These are phyloP conservation scores for Neospora caninum DNA, from an alignment of 169 alveolate genomes.

Conservation along the genomic window DNA sequence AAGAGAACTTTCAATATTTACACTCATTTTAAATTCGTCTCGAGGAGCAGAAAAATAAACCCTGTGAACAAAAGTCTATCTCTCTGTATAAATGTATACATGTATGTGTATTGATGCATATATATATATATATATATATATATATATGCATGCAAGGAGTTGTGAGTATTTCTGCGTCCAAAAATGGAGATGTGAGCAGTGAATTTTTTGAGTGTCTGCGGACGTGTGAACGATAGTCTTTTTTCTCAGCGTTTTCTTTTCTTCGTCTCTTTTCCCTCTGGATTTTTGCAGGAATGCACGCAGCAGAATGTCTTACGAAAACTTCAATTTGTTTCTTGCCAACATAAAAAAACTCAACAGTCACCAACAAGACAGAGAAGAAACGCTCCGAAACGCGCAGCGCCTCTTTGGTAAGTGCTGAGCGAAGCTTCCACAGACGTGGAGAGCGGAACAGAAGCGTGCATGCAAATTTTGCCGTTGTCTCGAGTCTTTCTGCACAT, in stretches of 20 bases:
- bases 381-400: constrained; percentile 69
- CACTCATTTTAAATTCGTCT: no score
- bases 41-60: no score
- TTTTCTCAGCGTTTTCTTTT: no score
- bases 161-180: no score
- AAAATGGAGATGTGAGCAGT: no score
- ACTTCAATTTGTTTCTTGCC: constrained; percentile 79
- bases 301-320: constrained; percentile 79
- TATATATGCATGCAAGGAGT: no score
- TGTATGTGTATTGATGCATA: background rate
- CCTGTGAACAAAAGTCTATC: no score
- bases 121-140: background rate
- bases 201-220: no score
- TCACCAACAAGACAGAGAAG: constrained; percentile 81
- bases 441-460: background rate
- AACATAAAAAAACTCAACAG: constrained; percentile 85
- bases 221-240: no score
- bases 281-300: constrained; percentile 76
- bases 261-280: background rate
- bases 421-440: background rate
- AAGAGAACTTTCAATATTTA: no score
- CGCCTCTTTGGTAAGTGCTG: background rate
- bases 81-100: no score
- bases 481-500: background rate
- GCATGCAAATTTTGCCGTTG: background rate